Base-by-base conservation (phyloP, 2,329 filamentous ascomycete genomes). In the Aspergillus chevalieri region DNA sequence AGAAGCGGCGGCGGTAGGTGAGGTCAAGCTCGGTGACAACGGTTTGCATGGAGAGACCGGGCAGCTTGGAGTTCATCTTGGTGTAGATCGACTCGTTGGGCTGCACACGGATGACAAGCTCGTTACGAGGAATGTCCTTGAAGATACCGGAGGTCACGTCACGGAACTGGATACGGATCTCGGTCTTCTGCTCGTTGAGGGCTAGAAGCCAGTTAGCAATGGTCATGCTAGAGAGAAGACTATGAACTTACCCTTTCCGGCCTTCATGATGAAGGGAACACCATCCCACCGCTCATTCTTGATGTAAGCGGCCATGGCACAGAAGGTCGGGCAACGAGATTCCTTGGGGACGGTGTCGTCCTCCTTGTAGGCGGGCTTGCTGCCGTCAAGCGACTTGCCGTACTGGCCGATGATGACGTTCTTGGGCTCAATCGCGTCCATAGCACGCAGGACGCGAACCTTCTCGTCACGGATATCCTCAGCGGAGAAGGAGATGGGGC, bases 51-150 rank as follows among this genome's bases (percentile, higher is more conserved):
- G 90, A 97, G 64, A 98, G 79, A 64, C 93, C 93, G 17, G 93
- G 94, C 52, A 98, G 80, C 81, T 98, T 98, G 26, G 92, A 97
- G 85, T 98, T 98, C 93, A 98, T 98, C 84, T 98, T 98, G 74
- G 97, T 95, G 78, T 98, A 98, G 60, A 98, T 91, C 69, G 89
- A 95, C 81, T 98, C 93, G 77, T 98, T 98, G 63, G 93, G 93
- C 78, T 98, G 93, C 58, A 98, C 95, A 60, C 93, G 91, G 78
- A 98, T 96, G 65, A 98, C 93, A 58, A 98, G 86, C 77, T 98
- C 93, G 78, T 98, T 98, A 61, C 94, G 87, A 52, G 93, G 94
- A 67, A 98, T 98, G 70, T 98, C 92, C 82, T 97, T 97, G 79
- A 98, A 98, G 74, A 98, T 98, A 60, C 94, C 93, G 44, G 91